Conservation (phyloP, 2,329 filamentous ascomycete genomes). For the Pyrenophora teres region DNA sequence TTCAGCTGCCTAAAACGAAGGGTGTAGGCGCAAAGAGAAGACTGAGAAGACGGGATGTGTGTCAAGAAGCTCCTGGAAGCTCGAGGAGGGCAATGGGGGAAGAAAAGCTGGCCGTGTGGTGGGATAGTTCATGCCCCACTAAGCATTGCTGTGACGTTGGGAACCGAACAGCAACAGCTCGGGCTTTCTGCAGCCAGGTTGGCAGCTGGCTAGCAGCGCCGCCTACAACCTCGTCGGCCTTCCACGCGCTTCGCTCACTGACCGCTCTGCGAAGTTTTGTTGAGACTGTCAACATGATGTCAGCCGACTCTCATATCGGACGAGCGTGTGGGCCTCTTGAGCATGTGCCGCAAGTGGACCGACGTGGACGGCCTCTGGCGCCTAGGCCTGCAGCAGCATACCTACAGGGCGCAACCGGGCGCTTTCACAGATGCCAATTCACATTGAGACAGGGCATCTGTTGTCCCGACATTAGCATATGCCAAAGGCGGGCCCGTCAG, state of each 20-base stretch:
- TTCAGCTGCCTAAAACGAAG: not conserved
- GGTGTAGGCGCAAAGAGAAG: not conserved
- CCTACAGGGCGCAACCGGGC: not conserved
- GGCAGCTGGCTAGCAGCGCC: constrained; percentile 16
- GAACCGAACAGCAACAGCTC: constrained; percentile 14
- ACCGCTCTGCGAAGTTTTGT: constrained; percentile 13
- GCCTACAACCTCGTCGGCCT: constrained; percentile 17
- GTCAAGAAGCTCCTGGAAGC: constrained; percentile 8
- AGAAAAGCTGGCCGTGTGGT: constrained; percentile 22
- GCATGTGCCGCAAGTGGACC: constrained; percentile 9
- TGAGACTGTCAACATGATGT: constrained; percentile 26
- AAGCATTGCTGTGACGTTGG: constrained; percentile 14
- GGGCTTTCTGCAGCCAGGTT: constrained; percentile 9
- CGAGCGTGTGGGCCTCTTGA: constrained; percentile 10
- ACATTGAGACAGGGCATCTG: constrained; percentile 1
- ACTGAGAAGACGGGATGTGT: not conserved
- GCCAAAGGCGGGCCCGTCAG: not conserved
- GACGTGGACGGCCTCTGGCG: not conserved
- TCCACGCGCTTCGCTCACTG: constrained; percentile 21
- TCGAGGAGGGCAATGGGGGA: constrained; percentile 13
- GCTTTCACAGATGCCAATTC: not conserved
- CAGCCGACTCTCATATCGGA: constrained; percentile 16
- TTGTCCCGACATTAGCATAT: constrained; percentile 1
- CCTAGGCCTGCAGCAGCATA: not conserved
- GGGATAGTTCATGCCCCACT: constrained; percentile 19